Conservation (phyloP, 78 protist species). For the Guillardia theta region DNA sequence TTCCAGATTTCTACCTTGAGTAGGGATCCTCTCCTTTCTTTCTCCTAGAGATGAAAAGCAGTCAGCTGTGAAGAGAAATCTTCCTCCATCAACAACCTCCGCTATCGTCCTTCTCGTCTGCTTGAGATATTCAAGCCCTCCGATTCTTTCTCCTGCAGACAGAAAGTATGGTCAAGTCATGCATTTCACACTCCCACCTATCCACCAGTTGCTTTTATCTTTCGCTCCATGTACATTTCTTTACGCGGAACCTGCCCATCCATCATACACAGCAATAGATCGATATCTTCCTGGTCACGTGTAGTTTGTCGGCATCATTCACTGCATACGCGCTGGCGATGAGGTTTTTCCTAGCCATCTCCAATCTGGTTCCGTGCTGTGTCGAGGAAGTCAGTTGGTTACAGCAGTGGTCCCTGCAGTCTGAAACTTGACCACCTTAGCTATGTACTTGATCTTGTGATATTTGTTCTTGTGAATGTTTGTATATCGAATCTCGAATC, state of each 20-base stretch:
- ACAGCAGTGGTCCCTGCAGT: not conserved
- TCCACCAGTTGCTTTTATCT: not conserved
- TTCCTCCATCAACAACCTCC: not conserved
- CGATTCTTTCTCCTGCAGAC: too few species aligned
- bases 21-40: not conserved
- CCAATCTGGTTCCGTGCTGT: not conserved
- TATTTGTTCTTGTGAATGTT: not conserved
- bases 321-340: not conserved
- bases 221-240: not conserved
- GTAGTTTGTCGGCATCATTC: not conserved
- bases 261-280: not conserved
- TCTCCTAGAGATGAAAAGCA: not conserved
- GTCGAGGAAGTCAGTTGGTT: not conserved
- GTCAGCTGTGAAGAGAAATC: not conserved
- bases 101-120: not conserved
- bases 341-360: not conserved
- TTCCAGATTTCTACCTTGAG: not conserved
- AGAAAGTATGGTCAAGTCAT: too few species aligned
- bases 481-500: constrained; percentile 1
- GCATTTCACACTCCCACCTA: not conserved
- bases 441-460: not conserved
- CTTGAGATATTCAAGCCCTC: not conserved
- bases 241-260: not conserved
- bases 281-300: too few species aligned
- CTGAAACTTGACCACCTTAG: not conserved